phyloP scores from a whole-genome alignment of 2,329 filamentous ascomycete genomes.

The Stachybotrys echinatus region DNA sequence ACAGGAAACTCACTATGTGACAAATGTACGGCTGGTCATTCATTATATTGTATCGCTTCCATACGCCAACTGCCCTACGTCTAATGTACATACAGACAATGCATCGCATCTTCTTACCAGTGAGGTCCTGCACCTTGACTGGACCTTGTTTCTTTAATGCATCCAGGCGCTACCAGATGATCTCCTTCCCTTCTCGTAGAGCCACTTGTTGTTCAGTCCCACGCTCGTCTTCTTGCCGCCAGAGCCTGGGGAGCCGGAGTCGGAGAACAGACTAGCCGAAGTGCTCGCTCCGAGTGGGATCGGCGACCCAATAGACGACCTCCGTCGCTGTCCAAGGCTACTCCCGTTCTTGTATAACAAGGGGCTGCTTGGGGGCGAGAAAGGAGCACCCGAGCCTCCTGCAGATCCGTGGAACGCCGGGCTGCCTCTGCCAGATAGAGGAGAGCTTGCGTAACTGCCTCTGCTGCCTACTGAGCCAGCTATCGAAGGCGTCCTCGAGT shows the following conservation, averaged over 20 bases:
- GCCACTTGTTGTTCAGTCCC: constrained; percentile 85
- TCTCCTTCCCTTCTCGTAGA: constrained; percentile 77
- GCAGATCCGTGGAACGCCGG: constrained; percentile 28
- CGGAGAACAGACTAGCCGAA: constrained; percentile 43
- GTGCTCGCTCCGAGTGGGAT: constrained; percentile 47
- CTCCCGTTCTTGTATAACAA: constrained; percentile 65
- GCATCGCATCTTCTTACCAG: not conserved
- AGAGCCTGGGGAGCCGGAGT: constrained; percentile 63
- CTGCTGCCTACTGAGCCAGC: constrained; percentile 57
- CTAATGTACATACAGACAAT: not conserved
- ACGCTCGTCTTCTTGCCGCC: constrained; percentile 66
- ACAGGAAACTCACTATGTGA: no score
- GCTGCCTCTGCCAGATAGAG: constrained; percentile 51
- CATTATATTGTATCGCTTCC: not conserved
- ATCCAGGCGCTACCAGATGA: constrained; percentile 40
- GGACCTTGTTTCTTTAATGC: constrained; percentile 15
- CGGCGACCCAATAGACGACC: constrained; percentile 58
- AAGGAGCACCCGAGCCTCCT: constrained; percentile 39
- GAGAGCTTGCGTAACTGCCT: constrained; percentile 52
- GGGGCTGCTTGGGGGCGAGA: constrained; percentile 40
- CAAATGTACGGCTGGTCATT: no score
- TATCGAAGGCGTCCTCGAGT: constrained; percentile 68
- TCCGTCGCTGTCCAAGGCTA: constrained; percentile 40
- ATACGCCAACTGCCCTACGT: not conserved
- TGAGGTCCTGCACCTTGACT: no score